Percentiles rank a stretch among this genome's conserved stretches.
Conservation (phyloP, 257 asterid species). For the Orobanche coerulescens region DNA sequence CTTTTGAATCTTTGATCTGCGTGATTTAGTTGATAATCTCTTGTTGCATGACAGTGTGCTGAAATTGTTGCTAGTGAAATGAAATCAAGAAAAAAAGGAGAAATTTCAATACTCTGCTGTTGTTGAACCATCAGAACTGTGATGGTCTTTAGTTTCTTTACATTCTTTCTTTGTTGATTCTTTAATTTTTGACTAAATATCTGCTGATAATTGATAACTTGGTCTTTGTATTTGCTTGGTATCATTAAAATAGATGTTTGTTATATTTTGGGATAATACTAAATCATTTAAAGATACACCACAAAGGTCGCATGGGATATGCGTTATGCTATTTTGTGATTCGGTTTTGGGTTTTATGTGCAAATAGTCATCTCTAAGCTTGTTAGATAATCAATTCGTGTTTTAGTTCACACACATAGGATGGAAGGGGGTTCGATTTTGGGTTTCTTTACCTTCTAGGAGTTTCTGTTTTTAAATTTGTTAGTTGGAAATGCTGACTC, state of each 20-base stretch:
- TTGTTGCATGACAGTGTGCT: slow-evolving; percentile 1
- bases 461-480: background rate
- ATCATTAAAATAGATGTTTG: no score
- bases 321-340: background rate
- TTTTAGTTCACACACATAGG: background rate
- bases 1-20: background rate
- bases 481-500: background rate
- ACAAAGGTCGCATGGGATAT: background rate
- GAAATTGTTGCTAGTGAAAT: background rate
- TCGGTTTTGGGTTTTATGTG: slow-evolving; percentile 1
- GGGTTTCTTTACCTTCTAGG: background rate
- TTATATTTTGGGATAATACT: no score
- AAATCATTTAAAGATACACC: no score
- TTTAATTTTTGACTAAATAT: background rate
- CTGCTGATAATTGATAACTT: background rate
- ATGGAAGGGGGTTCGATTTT: background rate
- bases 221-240: background rate
- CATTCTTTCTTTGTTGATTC: background rate
- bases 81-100: background rate
- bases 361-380: background rate
- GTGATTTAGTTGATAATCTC: slow-evolving; percentile 3
- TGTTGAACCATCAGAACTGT: no score
- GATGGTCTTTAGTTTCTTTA: background rate
- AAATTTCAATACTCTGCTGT: background rate
- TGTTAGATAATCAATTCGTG: background rate